A percentile compares a stretch with the other conserved stretches of the same genome.
These are phyloP conservation scores for Lippia alba DNA, from an alignment of 305 asterid species.

Conservation along the genomic window DNA sequence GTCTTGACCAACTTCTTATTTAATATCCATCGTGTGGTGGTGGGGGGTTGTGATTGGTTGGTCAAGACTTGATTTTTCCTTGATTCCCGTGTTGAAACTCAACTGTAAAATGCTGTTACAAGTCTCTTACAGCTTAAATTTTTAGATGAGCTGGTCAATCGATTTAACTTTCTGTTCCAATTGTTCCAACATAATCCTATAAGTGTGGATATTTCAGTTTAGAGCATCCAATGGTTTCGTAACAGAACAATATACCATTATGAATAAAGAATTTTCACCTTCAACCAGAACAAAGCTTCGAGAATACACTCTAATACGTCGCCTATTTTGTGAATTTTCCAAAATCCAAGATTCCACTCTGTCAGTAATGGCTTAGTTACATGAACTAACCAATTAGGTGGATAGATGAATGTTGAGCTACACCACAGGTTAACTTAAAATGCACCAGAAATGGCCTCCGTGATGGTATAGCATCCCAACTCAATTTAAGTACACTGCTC, in stretches of 20 bases:
- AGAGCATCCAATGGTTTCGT: neutral
- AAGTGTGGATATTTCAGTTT: neutral
- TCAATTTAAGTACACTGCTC: constrained; percentile 11
- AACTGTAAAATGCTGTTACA: too few species aligned
- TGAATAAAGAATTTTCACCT: constrained; percentile 1
- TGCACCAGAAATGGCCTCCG: constrained; percentile 21
- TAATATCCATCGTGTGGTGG: too few species aligned
- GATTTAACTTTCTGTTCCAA: neutral
- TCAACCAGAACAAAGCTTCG: neutral
- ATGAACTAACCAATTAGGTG: constrained; percentile 19
- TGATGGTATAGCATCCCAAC: constrained; percentile 11
- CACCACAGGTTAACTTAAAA: constrained; percentile 23
- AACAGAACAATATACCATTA: neutral
- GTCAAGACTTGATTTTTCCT: too few species aligned
- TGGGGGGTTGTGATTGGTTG: too few species aligned
- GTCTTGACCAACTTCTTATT: too few species aligned
- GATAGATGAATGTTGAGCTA: constrained; percentile 18
- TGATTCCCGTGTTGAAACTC: too few species aligned
- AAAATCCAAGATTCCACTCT: constrained; percentile 4
- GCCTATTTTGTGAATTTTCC: neutral
- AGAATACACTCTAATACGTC: neutral
- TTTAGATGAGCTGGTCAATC: too few species aligned
- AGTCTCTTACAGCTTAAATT: too few species aligned
- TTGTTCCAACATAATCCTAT: neutral
- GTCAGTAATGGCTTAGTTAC: constrained; percentile 13